phyloP scores from a whole-genome alignment of 352 stramenopile species.

The Globisporangium uncinulatum region DNA sequence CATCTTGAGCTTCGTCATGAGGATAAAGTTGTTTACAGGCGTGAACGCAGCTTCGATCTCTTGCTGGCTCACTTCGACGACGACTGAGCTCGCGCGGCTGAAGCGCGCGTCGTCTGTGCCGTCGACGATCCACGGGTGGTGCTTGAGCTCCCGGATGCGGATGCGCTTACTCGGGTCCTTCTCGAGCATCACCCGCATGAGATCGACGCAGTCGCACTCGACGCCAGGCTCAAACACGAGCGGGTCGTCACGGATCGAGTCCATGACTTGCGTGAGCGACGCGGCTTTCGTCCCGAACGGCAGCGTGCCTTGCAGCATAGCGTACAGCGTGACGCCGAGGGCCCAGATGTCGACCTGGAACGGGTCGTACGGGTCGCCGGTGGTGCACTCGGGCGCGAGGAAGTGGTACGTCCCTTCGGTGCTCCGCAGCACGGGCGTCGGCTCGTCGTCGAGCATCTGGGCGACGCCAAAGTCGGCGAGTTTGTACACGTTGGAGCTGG shows the following conservation, averaged over 20 bases:
- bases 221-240: conserved; percentile 31
- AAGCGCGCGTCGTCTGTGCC: neutral
- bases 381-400: conserved; percentile 76
- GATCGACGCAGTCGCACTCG: conserved; percentile 32
- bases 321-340: conserved; percentile 73
- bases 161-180: conserved; percentile 53
- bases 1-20: conserved; percentile 75
- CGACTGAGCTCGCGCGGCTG: neutral
- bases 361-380: conserved; percentile 64
- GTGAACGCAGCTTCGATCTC: conserved; percentile 77
- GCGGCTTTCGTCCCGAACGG: conserved; percentile 60
- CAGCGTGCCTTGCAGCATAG: conserved; percentile 54
- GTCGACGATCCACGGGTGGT: conserved; percentile 38
- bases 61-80: conserved; percentile 43
- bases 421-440: conserved; percentile 47
- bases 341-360: conserved; percentile 84
- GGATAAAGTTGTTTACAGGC: conserved; percentile 76
- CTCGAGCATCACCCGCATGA: conserved; percentile 47
- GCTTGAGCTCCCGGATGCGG: conserved; percentile 45
- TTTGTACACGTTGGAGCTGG: conserved; percentile 50
- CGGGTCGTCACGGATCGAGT: conserved; percentile 57
- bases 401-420: conserved; percentile 88
- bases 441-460: conserved; percentile 42
- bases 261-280: conserved; percentile 63
- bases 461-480: conserved; percentile 80